phyloP scores from a whole-genome alignment of 805 yeast genomes.

The Candida chilensis region DNA sequence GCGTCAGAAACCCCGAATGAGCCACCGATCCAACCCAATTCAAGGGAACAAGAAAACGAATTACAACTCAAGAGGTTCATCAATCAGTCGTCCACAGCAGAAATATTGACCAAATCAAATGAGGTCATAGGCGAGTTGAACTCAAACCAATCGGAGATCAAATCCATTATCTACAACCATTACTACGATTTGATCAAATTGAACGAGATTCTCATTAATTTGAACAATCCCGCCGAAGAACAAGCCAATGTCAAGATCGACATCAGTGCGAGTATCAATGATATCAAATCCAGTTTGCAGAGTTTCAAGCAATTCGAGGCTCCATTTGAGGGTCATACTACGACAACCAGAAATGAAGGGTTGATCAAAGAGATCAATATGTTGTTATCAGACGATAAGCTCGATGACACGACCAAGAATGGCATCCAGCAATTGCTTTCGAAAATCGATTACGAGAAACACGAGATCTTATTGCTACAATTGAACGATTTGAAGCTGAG shows the following conservation, averaged over 20 bases:
- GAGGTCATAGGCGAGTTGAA: constrained; percentile 34
- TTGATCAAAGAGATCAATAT: no score
- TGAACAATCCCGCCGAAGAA: no score
- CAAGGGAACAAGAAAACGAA: constrained; percentile 2
- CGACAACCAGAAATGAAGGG: no score
- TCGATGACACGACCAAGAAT: no score
- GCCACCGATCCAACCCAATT: not conserved
- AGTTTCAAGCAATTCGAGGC: no score
- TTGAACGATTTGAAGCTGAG: constrained; percentile 1
- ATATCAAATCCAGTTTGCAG: no score
- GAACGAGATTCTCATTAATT: constrained; percentile 40
- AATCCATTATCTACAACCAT: constrained; percentile 66
- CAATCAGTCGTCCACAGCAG: constrained; percentile 1
- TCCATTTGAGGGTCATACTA: no score
- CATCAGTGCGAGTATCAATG: no score
- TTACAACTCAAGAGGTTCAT: constrained; percentile 3
- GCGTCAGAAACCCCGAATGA: not conserved
- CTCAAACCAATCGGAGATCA: constrained; percentile 50
- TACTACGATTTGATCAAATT: constrained; percentile 66
- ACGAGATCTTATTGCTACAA: not conserved
- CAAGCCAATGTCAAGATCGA: no score
- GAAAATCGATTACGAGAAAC: not conserved
- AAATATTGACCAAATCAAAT: constrained; percentile 24
- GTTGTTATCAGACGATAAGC: no score
- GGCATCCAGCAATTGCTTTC: not conserved